Base-by-base conservation (phyloP, 2,329 filamentous ascomycete species). In the Apiospora malaysiana region DNA sequence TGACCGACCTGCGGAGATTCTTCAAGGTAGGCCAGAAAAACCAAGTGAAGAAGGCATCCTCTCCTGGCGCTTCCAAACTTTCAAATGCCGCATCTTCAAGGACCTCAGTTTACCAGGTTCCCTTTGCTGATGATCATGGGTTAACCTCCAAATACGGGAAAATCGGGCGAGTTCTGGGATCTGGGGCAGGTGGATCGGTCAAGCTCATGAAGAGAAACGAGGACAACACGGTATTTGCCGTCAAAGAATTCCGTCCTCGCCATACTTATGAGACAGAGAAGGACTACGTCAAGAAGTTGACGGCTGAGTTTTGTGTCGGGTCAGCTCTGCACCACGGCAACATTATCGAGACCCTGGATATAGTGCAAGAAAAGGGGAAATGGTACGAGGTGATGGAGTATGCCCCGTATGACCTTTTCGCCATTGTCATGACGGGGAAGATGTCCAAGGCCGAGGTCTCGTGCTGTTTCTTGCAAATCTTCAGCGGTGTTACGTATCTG, bases 381-480 rank as follows among this genome's bases (percentile, higher is more conserved):
- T 99, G 96, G 94, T 99, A 94, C 78, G 95, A 98, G 79, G 96
- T 99, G 56, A 99, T 99, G 96, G 96, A 99, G 79, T 99, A 97
- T 78, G 96, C 95, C 14, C 96, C 96, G 0, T 99, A 87, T 78
- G 96, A 99, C 80, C 87, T 99, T 42, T 99, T 99, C 80, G 96
- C 96, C 16, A 97, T 97, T 74, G 96, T 99, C 75, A 99, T 99
- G 96, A 98, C 96, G 0, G 96, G 96, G 46, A 97, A 94, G 83
- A 99, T 99, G 96, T 90, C 90, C 51, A 91, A 94, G 71, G 93
- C 97, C 76, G 96, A 99, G 81, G 89, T 98, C 72, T 91, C 91
- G 4, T 99, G 96, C 82, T 92, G 92, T 72, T 98, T 97, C 77
- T 85, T 98, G 75, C 96, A 99, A 81, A 98, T 99, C 73, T 84